Percentiles rank a stretch among this genome's conserved stretches.
Evolutionary conservation across 2,329 filamentous ascomycete species (phyloP).

Genomic region (Diaporthe sp.): DNA sequence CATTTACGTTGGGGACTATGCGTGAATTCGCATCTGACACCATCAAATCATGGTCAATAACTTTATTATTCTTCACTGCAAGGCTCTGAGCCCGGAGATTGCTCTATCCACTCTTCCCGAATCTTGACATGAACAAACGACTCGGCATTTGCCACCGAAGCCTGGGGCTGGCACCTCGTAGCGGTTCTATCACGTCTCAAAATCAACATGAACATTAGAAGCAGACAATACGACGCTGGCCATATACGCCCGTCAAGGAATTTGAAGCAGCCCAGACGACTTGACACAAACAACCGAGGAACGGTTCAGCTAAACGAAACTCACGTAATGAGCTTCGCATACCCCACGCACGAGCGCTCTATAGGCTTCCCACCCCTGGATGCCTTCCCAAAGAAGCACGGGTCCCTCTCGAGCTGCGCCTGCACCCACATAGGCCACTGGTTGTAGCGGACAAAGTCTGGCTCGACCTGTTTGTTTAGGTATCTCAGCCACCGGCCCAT

Average conservation of each 20-base stretch:
- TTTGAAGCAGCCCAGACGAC: too few species aligned
- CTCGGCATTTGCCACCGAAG: background rate
- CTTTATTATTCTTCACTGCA: background rate
- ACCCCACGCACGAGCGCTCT: slow-evolving; percentile 9
- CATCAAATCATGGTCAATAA: background rate
- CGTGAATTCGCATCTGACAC: too few species aligned
- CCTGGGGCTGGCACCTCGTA: background rate
- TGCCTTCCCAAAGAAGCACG: slow-evolving; percentile 58
- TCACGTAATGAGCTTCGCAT: slow-evolving; percentile 19
- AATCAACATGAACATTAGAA: background rate
- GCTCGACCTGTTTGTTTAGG: slow-evolving; percentile 61
- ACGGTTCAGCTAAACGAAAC: too few species aligned
- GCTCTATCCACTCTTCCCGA: background rate
- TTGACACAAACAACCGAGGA: background rate
- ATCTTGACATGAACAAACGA: background rate
- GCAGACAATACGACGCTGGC: background rate
- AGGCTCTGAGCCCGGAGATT: background rate
- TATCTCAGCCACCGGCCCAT: slow-evolving; percentile 64
- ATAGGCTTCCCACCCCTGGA: slow-evolving; percentile 31
- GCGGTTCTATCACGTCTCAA: background rate
- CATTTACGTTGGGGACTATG: background rate
- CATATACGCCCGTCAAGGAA: too few species aligned
- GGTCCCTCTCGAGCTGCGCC: slow-evolving; percentile 59
- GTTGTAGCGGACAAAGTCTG: slow-evolving; percentile 60
- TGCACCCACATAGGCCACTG: slow-evolving; percentile 69